Base-by-base conservation (phyloP, 768 basidiomycete species). In the Termitomyces sp. region DNA sequence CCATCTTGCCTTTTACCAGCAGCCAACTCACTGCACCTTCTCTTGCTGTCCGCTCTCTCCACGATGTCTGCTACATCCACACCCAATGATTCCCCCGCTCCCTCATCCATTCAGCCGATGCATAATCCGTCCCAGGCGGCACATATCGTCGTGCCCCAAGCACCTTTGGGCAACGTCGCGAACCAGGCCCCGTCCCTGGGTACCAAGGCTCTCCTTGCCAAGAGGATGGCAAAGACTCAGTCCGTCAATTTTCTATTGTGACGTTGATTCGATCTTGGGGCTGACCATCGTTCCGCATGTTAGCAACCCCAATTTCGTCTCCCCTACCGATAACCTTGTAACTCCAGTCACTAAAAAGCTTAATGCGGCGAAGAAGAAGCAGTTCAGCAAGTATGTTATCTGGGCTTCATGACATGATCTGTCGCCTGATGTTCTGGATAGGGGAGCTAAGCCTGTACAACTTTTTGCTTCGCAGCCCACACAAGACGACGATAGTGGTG, bases 291-390 rank as follows among this genome's bases (percentile, higher is more conserved):
- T 36, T 37, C 13, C 31, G 28, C 18, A 29, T 33, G 9, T 42
- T 48, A 94, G 93, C 70, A 97, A 97, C 70, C 88, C 92, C 22
- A 84, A 84, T 34, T 93, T 84, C 68, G 78, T 95, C 66, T 98
- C 96, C 18, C 96, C 96, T 2, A 97, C 96, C 9, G 96, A 99
- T 72, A 92, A 90, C 69, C 79, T 98, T 72, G 85, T 98, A 80
- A 96, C 94, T 2, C 96, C 96, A 3, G 86, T 85, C 69, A 91
- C 94, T 6, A 89, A 94, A 73, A 98, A 98, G 72, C 81, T 98
- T 53, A 88, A 79, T 51, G 90, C 90, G 18, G 88, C 89, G 3
- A 95, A 85, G 81, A 94, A 96, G 81, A 92, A 93, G 73, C 93
- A 92, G 66, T 98, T 97, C 69, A 77, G 72, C 58, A 97, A 93